Base-by-base conservation (phyloP, 73 alveolate species). In the Paramecium sexaurelia region DNA sequence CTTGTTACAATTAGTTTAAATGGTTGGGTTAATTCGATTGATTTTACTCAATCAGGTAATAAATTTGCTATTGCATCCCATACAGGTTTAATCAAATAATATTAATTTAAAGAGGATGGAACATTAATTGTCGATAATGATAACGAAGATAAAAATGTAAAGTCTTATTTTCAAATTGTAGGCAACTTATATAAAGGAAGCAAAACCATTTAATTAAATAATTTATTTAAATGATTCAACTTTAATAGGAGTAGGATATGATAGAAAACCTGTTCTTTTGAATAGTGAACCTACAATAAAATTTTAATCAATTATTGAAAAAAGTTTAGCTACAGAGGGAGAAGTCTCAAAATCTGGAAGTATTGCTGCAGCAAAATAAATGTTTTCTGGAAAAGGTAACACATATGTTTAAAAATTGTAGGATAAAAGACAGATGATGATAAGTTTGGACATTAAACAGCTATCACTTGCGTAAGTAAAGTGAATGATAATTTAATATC, bases 191-290 rank as follows among this genome's bases (percentile, higher is more conserved):
- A 22, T 39, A 10, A 78, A 19, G 8, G 55, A 78, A 17, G 13
- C 29, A 37, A 41, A 78, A 40, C 90, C 90, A 24, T 78, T 78
- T 78, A 22, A 29, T 39, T 41, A 78, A 78, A 24, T 78, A 1
- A 10, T 39, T 6, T 78, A 41, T 45, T 1, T 78, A 24, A 40
- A 37, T 45, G 73, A 78, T 41, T 13, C 20, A 15, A 20, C 55
- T 2, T 37, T 43, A 24, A 24, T 78, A 7, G 90, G 75, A 41
- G 90, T 45, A 19, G 90, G 90, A 78, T 78, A 40, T 78, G 90
- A 78, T 41, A 78, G 71, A 22, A 78, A 78, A 15, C 90, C 73
- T 19, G 40, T 41, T 22, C 1, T 39, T 2, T 39, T 78, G 22
- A 33, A 7, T 78, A 9, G 41, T 41, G 36, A 37, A 7, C 29